A percentile compares a stretch with the other conserved stretches of the same genome.
These are phyloP conservation scores for Amanita jacksonii DNA, from an alignment of 768 basidiomycete species.

Conservation along the genomic window DNA sequence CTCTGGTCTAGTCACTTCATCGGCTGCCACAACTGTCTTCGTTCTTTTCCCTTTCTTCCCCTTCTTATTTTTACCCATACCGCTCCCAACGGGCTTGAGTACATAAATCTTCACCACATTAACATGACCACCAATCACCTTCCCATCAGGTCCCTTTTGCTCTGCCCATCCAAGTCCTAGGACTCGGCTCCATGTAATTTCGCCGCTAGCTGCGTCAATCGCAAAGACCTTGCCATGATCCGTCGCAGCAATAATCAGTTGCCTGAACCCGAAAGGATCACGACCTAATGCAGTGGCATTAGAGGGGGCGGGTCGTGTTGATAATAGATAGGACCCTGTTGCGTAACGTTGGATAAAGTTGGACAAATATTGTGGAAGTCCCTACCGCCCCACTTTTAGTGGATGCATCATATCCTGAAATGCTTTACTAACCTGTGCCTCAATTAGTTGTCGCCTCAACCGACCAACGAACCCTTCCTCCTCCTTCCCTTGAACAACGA, in stretches of 20 bases:
- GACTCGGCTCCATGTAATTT: constrained; percentile 70
- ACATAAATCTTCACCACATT: constrained; percentile 55
- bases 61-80: constrained; percentile 15
- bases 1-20: constrained; percentile 24
- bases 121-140: constrained; percentile 39
- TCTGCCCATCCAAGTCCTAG: constrained; percentile 66
- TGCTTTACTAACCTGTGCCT: constrained; percentile 39
- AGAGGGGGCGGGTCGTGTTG: constrained; percentile 25
- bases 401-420: too few relatives aligned
- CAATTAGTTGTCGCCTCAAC: constrained; percentile 44
- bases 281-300: constrained; percentile 35
- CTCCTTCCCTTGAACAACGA: constrained; percentile 26
- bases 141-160: neutral
- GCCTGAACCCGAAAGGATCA: constrained; percentile 81
- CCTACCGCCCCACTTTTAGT: constrained; percentile 25
- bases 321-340: constrained; percentile 54
- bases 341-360: constrained; percentile 65
- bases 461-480: constrained; percentile 42
- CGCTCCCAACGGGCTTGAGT: constrained; percentile 36
- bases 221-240: constrained; percentile 69
- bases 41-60: neutral
- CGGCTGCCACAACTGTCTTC: too few relatives aligned
- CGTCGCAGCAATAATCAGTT: constrained; percentile 70
- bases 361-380: constrained; percentile 59
- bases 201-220: constrained; percentile 71